These are phyloP conservation scores for Lactarius sp. DNA, from an alignment of 768 basidiomycete species.

Conservation along the genomic window DNA sequence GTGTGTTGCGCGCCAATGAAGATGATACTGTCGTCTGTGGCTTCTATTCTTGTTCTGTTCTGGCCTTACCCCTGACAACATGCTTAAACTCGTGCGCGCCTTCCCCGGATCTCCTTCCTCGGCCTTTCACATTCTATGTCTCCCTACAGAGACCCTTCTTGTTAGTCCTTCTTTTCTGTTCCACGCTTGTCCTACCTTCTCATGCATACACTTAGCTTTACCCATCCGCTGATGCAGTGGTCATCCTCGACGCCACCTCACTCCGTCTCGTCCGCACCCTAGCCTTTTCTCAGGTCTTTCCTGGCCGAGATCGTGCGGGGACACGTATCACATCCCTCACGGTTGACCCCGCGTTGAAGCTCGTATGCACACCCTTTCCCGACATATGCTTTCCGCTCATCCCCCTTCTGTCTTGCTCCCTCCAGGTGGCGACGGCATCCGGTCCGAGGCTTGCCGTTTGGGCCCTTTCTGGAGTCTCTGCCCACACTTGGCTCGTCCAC, in stretches of 20 bases:
- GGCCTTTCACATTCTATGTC: slow-evolving; percentile 51
- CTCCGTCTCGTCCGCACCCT: slow-evolving; percentile 65
- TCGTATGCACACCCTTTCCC: slow-evolving; percentile 46
- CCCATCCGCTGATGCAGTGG: slow-evolving; percentile 62
- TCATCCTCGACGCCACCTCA: slow-evolving; percentile 65
- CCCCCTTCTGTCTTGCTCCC: neutral
- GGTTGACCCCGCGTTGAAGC: slow-evolving; percentile 75
- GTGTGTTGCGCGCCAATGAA: neutral
- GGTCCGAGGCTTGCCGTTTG: slow-evolving; percentile 68
- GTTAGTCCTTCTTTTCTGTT: slow-evolving; percentile 38
- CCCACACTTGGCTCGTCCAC: slow-evolving; percentile 71
- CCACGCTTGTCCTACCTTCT: neutral
- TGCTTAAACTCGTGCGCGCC: slow-evolving; percentile 45
- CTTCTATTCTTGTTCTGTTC: neutral
- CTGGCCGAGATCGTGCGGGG: slow-evolving; percentile 43
- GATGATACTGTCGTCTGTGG: neutral
- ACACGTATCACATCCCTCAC: slow-evolving; percentile 55
- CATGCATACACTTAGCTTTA: slow-evolving; percentile 49
- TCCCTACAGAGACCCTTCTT: slow-evolving; percentile 52
- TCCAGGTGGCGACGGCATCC: slow-evolving; percentile 69
- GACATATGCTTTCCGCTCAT: neutral
- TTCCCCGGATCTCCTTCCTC: slow-evolving; percentile 51
- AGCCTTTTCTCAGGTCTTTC: slow-evolving; percentile 78
- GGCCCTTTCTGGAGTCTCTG: slow-evolving; percentile 63
- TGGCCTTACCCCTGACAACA: slow-evolving; percentile 24